phyloP scores from a whole-genome alignment of 345 rosid genomes.

The Abelmoschus esculentus region DNA sequence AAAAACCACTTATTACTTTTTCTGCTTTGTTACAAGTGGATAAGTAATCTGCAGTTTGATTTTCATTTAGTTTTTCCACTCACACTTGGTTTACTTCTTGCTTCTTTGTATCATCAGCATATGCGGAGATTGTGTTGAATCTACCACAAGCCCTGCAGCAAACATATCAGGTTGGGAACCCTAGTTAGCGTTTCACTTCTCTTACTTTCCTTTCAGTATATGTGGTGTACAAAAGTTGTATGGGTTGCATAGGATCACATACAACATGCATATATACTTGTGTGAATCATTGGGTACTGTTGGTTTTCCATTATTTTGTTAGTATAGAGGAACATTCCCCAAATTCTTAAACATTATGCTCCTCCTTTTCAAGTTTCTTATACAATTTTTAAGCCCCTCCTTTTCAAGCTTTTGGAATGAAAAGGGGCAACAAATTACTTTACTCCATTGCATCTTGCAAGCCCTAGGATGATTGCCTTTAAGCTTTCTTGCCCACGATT shows the following conservation, averaged over 20 bases:
- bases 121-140: constrained; percentile 81
- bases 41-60: not conserved
- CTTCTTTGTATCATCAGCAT: constrained; percentile 39
- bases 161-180: constrained; percentile 32
- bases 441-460: too few species aligned
- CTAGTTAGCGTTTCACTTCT: constrained; percentile 15
- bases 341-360: not conserved
- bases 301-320: not conserved
- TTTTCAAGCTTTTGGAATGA: too few species aligned
- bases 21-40: not conserved
- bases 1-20: not conserved
- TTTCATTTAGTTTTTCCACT: not conserved
- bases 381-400: not conserved
- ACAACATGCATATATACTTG: not conserved
- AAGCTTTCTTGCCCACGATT: too few species aligned
- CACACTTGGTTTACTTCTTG: not conserved
- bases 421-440: too few species aligned
- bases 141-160: constrained; percentile 58
- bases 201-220: not conserved
- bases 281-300: constrained; percentile 1
- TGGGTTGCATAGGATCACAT: not conserved
- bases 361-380: not conserved
- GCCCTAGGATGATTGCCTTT: too few species aligned
- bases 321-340: not conserved
- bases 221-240: not conserved